phyloP scores from a whole-genome alignment of 2,329 filamentous ascomycete genomes.

The Penicillium sumatraense region DNA sequence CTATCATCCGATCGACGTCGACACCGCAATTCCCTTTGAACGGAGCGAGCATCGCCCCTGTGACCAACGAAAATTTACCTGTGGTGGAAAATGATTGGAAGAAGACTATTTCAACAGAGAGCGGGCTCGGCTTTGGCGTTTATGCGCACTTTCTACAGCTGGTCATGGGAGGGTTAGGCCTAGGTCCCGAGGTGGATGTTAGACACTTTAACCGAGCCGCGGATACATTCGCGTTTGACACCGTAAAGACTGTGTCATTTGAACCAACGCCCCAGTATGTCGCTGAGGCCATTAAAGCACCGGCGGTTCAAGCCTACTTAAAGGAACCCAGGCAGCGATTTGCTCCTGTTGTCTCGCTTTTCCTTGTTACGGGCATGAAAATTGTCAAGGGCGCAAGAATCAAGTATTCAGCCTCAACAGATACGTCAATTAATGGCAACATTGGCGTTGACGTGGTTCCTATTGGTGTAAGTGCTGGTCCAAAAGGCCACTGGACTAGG shows the following conservation, averaged over 20 bases:
- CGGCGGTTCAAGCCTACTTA: slow-evolving; percentile 32
- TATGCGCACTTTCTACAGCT: slow-evolving; percentile 36
- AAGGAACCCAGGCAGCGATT: slow-evolving; percentile 32
- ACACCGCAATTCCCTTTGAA: slow-evolving; percentile 34
- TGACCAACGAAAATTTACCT: slow-evolving; percentile 22
- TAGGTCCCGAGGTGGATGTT: slow-evolving; percentile 28
- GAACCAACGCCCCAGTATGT: slow-evolving; percentile 33
- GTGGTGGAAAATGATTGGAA: slow-evolving; percentile 34
- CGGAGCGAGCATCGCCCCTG: slow-evolving; percentile 23
- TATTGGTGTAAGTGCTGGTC: slow-evolving; percentile 28
- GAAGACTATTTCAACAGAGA: slow-evolving; percentile 33
- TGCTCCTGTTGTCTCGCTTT: slow-evolving; percentile 24
- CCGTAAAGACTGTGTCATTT: slow-evolving; percentile 31
- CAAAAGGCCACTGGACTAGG: slow-evolving; percentile 30
- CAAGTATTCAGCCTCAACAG: slow-evolving; percentile 29
- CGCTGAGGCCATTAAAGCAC: slow-evolving; percentile 30
- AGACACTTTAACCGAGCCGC: slow-evolving; percentile 24
- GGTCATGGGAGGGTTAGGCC: slow-evolving; percentile 25
- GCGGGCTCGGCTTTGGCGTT: slow-evolving; percentile 28
- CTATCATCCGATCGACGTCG: slow-evolving; percentile 35
- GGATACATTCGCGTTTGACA: slow-evolving; percentile 32
- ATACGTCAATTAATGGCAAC: slow-evolving; percentile 24
- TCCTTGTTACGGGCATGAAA: slow-evolving; percentile 34
- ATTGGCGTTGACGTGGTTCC: slow-evolving; percentile 25
- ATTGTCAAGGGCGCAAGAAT: slow-evolving; percentile 34